These are phyloP conservation scores for Ascochyta clinopodiicola DNA, from an alignment of 2,329 filamentous ascomycete genomes.

Conservation along the genomic window DNA sequence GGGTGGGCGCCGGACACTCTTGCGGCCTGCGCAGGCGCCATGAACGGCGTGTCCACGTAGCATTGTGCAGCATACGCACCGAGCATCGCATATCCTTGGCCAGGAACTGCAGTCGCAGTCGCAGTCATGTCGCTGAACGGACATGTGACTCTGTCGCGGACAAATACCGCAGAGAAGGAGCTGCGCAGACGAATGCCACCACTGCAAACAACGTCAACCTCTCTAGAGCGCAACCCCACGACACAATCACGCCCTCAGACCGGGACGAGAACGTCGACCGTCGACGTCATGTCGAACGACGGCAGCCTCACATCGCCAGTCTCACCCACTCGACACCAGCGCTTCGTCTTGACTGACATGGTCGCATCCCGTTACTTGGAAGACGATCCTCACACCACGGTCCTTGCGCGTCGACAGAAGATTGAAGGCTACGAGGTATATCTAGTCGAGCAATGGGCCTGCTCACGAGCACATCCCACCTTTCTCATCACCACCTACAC, in stretches of 20 bases:
- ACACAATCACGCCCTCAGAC: constrained; percentile 21
- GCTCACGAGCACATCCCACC: constrained; percentile 86
- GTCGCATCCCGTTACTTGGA: constrained; percentile 76
- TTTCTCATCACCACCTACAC: constrained; percentile 93
- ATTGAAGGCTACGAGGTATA: constrained; percentile 91
- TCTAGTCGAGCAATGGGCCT: constrained; percentile 96
- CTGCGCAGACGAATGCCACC: constrained; percentile 36
- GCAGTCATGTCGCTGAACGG: constrained; percentile 20
- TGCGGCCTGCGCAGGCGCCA: constrained; percentile 28
- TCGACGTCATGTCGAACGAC: constrained; percentile 18
- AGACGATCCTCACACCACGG: constrained; percentile 77
- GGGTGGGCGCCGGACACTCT: constrained; percentile 24
- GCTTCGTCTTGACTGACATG: constrained; percentile 70
- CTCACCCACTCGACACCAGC: constrained; percentile 54
- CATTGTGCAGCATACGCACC: constrained; percentile 19
- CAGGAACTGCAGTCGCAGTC: background rate
- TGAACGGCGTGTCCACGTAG: constrained; percentile 22
- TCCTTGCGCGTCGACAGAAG: constrained; percentile 73
- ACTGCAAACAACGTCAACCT: constrained; percentile 31
- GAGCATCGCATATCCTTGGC: constrained; percentile 5
- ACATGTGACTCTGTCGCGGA: constrained; percentile 14
- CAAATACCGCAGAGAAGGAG: constrained; percentile 34
- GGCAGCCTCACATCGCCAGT: constrained; percentile 23
- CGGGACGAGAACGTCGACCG: constrained; percentile 15
- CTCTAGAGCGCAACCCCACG: constrained; percentile 26